A percentile compares a stretch with the other conserved stretches of the same genome.
Evolutionary conservation across 768 basidiomycete genomes (phyloP).

Genomic region (Cystofilobasidium capitatum): DNA sequence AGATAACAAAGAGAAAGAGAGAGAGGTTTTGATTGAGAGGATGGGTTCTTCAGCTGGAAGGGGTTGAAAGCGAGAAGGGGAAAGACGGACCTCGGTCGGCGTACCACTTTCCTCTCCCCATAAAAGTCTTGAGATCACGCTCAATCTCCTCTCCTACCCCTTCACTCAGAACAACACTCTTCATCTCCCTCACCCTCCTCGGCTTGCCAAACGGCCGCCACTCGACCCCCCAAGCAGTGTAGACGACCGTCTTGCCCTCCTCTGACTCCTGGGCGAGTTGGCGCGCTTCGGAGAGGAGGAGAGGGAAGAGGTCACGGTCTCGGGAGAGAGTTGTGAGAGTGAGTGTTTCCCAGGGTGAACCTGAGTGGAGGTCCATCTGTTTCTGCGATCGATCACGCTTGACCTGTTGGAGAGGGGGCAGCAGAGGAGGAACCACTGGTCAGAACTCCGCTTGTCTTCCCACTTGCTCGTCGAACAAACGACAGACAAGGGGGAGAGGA

Average conservation of each 20-base stretch:
- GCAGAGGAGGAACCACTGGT: conserved; percentile 22
- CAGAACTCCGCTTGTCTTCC: no score
- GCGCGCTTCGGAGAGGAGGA: conserved; percentile 76
- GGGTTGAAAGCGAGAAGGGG: neutral
- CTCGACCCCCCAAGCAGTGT: conserved; percentile 92
- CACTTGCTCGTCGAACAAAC: no score
- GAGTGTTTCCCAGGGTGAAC: conserved; percentile 94
- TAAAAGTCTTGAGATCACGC: conserved; percentile 67
- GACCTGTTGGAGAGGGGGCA: conserved; percentile 48
- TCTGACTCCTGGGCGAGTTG: conserved; percentile 73
- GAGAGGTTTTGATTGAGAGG: neutral
- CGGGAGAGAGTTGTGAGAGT: conserved; percentile 84
- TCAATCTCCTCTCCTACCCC: conserved; percentile 80
- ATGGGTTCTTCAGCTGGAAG: neutral
- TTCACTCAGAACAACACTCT: conserved; percentile 75
- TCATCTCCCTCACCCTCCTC: conserved; percentile 68
- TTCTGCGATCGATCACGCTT: conserved; percentile 90
- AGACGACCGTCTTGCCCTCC: conserved; percentile 89
- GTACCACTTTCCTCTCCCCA: conserved; percentile 82
- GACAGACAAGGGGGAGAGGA: no score
- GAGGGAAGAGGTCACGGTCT: conserved; percentile 69
- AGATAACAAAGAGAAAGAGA: conserved; percentile 4
- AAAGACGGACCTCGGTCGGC: conserved; percentile 75
- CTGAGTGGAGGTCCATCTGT: conserved; percentile 81
- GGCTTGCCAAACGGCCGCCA: conserved; percentile 95